Base-by-base conservation (phyloP, 192 early-diverging fungal species). In the Dimargaris verticillata region DNA sequence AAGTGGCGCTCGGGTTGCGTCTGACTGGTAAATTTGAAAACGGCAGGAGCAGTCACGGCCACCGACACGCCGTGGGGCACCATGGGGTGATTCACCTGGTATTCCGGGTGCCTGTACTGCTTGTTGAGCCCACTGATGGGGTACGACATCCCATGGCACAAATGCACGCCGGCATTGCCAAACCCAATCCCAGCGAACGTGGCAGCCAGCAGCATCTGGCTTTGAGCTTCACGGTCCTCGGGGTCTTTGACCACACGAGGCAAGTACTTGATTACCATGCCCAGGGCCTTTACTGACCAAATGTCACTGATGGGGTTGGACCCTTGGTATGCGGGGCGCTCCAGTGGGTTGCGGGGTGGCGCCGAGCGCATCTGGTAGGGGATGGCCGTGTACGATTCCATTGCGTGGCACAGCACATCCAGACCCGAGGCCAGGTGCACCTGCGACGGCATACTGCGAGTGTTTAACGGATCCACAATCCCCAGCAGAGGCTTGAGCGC, bases 231-330 rank as follows among this genome's bases (percentile, higher is more conserved):
- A 53, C 64, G 63, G 65, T 93, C 83, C 55, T 76, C 72, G 42
- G 82, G 78, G 66, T 84, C 74, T 14, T 74, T 76, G 22, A 88
- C 86, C 6, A 86, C 83, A 46, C 82, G 74, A 11, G 83, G 86
- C 51, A 93, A 67, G 52, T 88, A 84, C 55, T 88, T 73, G 57
- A 87, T 79, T 9, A 87, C 87, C 84, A 93, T 85, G 48, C 75
- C 74, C 63, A 93, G 68, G 9, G 85, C 85, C 64, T 81, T 79
- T 12, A 84, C 63, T 0, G 88, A 89, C 91, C 91, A 93, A 49
- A 93, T 81, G 62, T 93, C 91, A 64, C 81, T 84, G 72, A 93
- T 93, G 7, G 91, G 91, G 68, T 93, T 93, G 44, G 88, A 82
- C 25, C 91, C 91, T 70, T 93, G 88, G 71, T 93, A 93, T 2